Percentiles rank a stretch among this genome's conserved stretches.
These are phyloP conservation scores for Amanita subjunquillea DNA, from an alignment of 768 basidiomycete genomes.

Conservation along the genomic window DNA sequence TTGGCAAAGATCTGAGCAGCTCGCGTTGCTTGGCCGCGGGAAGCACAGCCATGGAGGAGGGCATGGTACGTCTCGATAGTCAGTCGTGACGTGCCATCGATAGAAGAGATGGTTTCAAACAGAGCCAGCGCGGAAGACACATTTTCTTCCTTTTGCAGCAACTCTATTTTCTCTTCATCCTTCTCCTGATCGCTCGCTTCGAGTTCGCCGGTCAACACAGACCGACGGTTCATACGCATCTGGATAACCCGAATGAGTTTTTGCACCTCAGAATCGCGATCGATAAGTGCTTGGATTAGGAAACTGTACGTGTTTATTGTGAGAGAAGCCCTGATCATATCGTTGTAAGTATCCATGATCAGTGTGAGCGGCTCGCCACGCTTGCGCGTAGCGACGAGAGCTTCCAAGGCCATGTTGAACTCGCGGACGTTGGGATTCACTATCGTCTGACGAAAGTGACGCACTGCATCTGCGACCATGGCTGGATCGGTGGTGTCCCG, in stretches of 20 bases:
- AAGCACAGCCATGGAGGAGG: slow-evolving; percentile 54
- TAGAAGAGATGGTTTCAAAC: slow-evolving; percentile 45
- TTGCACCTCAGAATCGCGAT: slow-evolving; percentile 59
- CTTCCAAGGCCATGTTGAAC: slow-evolving; percentile 56
- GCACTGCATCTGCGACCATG: slow-evolving; percentile 24
- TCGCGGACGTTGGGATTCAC: slow-evolving; percentile 31
- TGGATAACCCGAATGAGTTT: slow-evolving; percentile 32
- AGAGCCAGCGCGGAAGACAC: slow-evolving; percentile 62
- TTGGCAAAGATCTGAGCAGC: slow-evolving; percentile 60
- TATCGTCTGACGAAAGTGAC: slow-evolving; percentile 18
- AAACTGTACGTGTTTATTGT: slow-evolving; percentile 49
- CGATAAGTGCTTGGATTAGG: slow-evolving; percentile 52
- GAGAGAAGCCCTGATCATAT: slow-evolving; percentile 52
- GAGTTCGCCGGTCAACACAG: slow-evolving; percentile 14
- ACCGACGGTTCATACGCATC: slow-evolving; percentile 25
- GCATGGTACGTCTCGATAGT: slow-evolving; percentile 31
- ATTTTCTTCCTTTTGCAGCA: slow-evolving; percentile 55
- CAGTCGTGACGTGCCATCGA: slow-evolving; percentile 19
- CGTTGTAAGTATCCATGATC: slow-evolving; percentile 61
- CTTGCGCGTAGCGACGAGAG: slow-evolving; percentile 34
- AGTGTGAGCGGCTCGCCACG: slow-evolving; percentile 43
- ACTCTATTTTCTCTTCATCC: slow-evolving; percentile 28
- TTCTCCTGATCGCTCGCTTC: slow-evolving; percentile 11
- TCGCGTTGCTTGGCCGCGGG: slow-evolving; percentile 42
- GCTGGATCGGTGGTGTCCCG: slow-evolving; percentile 15